A percentile compares a stretch with the other conserved stretches of the same genome.
phyloP scores from a whole-genome alignment of 345 rosid genomes.

The Arabis hirsuta region DNA sequence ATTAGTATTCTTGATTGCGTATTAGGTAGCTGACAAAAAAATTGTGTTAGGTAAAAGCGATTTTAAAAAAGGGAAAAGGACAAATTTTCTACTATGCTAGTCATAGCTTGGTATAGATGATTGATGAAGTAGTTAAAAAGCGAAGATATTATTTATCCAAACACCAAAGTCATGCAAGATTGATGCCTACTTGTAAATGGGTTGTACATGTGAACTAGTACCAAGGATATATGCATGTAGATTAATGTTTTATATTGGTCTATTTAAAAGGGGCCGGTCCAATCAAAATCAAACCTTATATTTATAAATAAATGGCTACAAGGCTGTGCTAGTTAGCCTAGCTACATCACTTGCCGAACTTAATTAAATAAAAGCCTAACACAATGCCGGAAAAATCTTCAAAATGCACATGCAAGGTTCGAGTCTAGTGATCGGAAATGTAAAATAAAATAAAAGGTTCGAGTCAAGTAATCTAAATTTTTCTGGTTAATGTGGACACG shows the following conservation, averaged over 20 bases:
- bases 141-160: constrained; percentile 18
- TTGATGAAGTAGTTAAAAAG: constrained; percentile 31
- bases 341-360: constrained; percentile 34
- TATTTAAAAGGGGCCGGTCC: constrained; percentile 33
- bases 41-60: constrained; percentile 24
- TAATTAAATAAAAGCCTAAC: constrained; percentile 37
- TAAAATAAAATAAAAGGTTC: not conserved
- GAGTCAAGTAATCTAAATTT: too few relatives aligned
- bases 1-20: constrained; percentile 3
- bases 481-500: not conserved
- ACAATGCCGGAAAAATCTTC: constrained; percentile 22
- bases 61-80: constrained; percentile 6
- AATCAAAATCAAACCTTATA: constrained; percentile 21
- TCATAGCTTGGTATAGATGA: constrained; percentile 33
- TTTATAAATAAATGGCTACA: constrained; percentile 23
- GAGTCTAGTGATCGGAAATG: not conserved
- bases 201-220: constrained; percentile 31
- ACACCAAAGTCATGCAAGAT: constrained; percentile 38
- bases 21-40: constrained; percentile 32
- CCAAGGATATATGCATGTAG: constrained; percentile 26
- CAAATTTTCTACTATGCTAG: constrained; percentile 23
- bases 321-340: constrained; percentile 21
- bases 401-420: constrained; percentile 32
- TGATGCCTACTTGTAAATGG: constrained; percentile 32
- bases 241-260: constrained; percentile 30